Percentiles rank a stretch among this genome's conserved stretches.
These are phyloP conservation scores for Ceratocystis smalleyi DNA, from an alignment of 2,329 filamentous ascomycete species.

Conservation along the genomic window DNA sequence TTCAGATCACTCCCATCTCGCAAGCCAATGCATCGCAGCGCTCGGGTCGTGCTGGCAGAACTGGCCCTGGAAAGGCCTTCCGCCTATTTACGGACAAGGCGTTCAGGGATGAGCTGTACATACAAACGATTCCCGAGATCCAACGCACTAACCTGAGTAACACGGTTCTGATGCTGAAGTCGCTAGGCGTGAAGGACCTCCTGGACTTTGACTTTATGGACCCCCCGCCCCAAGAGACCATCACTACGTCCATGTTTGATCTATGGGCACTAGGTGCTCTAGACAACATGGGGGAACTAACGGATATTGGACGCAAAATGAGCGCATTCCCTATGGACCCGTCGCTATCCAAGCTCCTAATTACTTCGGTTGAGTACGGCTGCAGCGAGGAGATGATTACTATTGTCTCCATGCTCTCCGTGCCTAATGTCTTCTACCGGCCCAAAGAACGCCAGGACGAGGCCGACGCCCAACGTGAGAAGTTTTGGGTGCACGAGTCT, in stretches of 20 bases:
- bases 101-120: constrained; percentile 89
- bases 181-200: constrained; percentile 81
- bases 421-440: constrained; percentile 91
- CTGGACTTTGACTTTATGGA: constrained; percentile 99
- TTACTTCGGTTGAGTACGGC: constrained; percentile 75
- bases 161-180: constrained; percentile 86
- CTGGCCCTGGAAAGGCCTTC: constrained; percentile 88
- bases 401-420: constrained; percentile 94
- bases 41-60: constrained; percentile 83
- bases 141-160: constrained; percentile 93
- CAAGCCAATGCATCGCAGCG: constrained; percentile 91
- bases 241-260: constrained; percentile 92
- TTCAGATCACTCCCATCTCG: constrained; percentile 94
- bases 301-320: constrained; percentile 76
- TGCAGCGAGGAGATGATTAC: constrained; percentile 98
- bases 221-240: constrained; percentile 91
- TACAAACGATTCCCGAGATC: constrained; percentile 94
- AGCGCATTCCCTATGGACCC: constrained; percentile 98
- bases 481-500: constrained; percentile 96
- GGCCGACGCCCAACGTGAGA: constrained; percentile 85
- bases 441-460: constrained; percentile 95
- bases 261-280: constrained; percentile 90
- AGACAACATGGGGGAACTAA: constrained; percentile 86
- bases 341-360: constrained; percentile 82
- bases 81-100: constrained; percentile 88